These are phyloP conservation scores for Trichoderma koningiopsis DNA, from an alignment of 2,329 filamentous ascomycete genomes.

Conservation along the genomic window DNA sequence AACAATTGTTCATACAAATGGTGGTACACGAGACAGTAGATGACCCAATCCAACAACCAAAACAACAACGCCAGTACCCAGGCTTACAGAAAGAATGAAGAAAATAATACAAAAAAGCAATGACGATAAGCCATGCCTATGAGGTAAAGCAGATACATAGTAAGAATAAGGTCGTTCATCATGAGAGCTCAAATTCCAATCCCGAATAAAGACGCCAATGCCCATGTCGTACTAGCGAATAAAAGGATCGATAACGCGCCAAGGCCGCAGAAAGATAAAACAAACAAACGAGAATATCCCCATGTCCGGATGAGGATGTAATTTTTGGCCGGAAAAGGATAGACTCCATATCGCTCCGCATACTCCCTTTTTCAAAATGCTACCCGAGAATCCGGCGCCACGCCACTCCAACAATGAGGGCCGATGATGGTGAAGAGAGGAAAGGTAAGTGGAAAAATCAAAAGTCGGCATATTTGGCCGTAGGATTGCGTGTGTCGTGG, in stretches of 20 bases:
- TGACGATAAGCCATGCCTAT: neutral
- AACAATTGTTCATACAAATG: neutral
- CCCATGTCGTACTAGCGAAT: neutral
- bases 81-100: neutral
- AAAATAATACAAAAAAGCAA: neutral
- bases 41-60: neutral
- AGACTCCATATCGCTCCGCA: neutral
- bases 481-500: neutral
- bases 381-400: neutral
- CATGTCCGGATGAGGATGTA: neutral
- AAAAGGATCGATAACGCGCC: neutral
- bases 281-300: neutral
- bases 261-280: neutral
- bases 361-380: neutral
- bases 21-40: neutral
- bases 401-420: neutral
- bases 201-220: neutral
- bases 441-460: neutral
- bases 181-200: neutral
- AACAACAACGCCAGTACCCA: neutral
- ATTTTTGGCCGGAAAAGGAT: neutral
- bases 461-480: neutral
- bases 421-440: neutral
- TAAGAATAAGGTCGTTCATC: neutral
- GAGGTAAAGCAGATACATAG: neutral